Evolutionary conservation across 495 filamentous ascomycete species (phyloP), one percentile per base, ranked within the genome.

Genomic region (Lineolata rhizophorae): DNA sequence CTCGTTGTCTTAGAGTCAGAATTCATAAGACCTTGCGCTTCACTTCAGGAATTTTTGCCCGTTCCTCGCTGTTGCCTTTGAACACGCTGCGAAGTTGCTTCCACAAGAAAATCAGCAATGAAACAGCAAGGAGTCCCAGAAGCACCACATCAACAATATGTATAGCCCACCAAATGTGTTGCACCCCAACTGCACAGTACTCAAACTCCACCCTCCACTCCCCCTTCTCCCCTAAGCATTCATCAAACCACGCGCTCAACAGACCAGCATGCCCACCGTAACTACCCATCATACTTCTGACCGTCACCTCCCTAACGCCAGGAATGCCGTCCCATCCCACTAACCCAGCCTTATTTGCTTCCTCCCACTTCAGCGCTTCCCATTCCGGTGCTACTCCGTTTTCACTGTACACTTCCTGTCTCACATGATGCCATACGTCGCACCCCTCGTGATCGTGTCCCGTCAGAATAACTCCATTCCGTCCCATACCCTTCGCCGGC

Each of bases 221-320:
- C 54, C 34, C 39, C 17, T 24, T 21, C 34, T 40, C 28, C 60
- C 53, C n/a, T n/a, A n/a, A n/a, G n/a, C n/a, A n/a, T 24, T 61
- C 44, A 51, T 95, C 78, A 46, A 83, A 95, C 90, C 90, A 97
- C 2, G 75, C 58, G 25, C 72, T 83, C 26, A 97, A 48, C 18
- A 97, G 55, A 0, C 80, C 90, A 0, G 81, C 84, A 49, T 91
- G 83, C 3, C 87, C 87, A 13, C 69, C 72, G 45, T 70, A 95
- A 17, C 76, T 76, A 16, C 85, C 87, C 87, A 97, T 97, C 87
- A 97, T 94, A 42, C 81, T 91, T n/a, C 81, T 66, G 3, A 95
- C 75, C 0, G 87, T 97, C 32, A 94, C 67, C 53, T 95, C 87
- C 2, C 83, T 57, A n/a, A 93, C 58, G 0, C 65, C 67, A 1